Percentiles rank a stretch among this genome's conserved stretches.
These are phyloP conservation scores for Neoboletus brunneissimus DNA, from an alignment of 768 basidiomycete species.

Conservation along the genomic window DNA sequence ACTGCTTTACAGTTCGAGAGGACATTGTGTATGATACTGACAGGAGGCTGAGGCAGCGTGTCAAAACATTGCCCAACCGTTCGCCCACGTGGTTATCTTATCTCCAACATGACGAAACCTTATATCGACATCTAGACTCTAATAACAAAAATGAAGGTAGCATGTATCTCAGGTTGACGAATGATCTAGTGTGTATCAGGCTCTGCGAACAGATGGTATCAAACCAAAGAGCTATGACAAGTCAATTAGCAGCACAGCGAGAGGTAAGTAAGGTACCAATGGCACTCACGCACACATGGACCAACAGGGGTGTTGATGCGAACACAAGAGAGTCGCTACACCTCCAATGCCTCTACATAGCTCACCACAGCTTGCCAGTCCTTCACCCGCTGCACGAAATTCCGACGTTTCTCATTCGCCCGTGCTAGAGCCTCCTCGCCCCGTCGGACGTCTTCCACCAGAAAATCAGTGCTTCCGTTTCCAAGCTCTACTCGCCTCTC, in stretches of 20 bases:
- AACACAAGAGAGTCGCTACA: not conserved
- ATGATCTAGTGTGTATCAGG: not conserved
- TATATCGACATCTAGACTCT: not conserved
- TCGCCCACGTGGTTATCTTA: slow-evolving; percentile 28
- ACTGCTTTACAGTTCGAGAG: slow-evolving; percentile 42
- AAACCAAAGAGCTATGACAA: not conserved
- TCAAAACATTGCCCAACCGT: not conserved
- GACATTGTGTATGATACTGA: slow-evolving; percentile 33
- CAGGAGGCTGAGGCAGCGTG: not conserved
- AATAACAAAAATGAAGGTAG: not conserved
- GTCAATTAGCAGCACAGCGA: not conserved
- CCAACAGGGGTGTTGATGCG: not conserved
- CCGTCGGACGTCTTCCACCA: slow-evolving; percentile 44
- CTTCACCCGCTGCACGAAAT: slow-evolving; percentile 49
- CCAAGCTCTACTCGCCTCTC: slow-evolving; percentile 44
- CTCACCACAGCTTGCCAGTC: slow-evolving; percentile 60
- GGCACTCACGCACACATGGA: not conserved
- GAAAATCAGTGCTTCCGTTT: slow-evolving; percentile 51
- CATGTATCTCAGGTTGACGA: not conserved
- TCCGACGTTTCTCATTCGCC: slow-evolving; percentile 41
- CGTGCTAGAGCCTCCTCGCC: slow-evolving; percentile 39
- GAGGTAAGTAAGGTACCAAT: no score
- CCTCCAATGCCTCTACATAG: slow-evolving; percentile 37
- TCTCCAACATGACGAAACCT: not conserved
- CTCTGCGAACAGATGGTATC: not conserved